Percentiles rank a stretch among this genome's conserved stretches.
Conservation (phyloP, 441 rosid genomes). For the Melastoma candidum region DNA sequence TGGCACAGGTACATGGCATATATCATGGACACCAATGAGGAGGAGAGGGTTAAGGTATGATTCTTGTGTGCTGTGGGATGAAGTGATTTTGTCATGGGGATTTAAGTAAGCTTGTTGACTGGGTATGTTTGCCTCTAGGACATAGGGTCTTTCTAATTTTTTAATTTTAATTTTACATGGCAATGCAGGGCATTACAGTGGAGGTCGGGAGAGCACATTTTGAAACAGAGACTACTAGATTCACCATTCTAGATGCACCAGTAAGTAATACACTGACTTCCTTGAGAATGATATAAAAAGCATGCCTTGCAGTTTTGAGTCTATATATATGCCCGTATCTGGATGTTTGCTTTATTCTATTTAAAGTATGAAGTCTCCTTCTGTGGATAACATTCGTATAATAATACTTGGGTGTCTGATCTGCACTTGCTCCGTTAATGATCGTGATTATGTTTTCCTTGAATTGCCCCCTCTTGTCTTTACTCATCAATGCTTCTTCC, state of each 20-base stretch:
- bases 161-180: background rate
- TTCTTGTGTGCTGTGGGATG: conserved; percentile 5
- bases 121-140: no score
- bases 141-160: background rate
- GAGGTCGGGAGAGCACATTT: conserved; percentile 98
- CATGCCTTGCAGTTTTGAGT: no score
- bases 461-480: background rate
- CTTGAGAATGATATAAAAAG: background rate
- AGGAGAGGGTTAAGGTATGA: conserved; percentile 87
- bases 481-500: conserved; percentile 5
- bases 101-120: no score
- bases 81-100: no score
- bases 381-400: no score
- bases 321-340: no score
- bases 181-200: conserved; percentile 75
- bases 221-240: conserved; percentile 84
- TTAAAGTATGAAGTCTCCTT: no score
- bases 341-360: no score
- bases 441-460: background rate
- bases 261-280: conserved; percentile 29
- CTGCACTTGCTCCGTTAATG: no score
- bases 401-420: no score
- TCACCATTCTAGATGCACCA: conserved; percentile 96
- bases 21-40: conserved; percentile 98
- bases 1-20: conserved; percentile 93